Conservation (phyloP, 2,329 filamentous ascomycete species). For the Paecilomyces fulvus region DNA sequence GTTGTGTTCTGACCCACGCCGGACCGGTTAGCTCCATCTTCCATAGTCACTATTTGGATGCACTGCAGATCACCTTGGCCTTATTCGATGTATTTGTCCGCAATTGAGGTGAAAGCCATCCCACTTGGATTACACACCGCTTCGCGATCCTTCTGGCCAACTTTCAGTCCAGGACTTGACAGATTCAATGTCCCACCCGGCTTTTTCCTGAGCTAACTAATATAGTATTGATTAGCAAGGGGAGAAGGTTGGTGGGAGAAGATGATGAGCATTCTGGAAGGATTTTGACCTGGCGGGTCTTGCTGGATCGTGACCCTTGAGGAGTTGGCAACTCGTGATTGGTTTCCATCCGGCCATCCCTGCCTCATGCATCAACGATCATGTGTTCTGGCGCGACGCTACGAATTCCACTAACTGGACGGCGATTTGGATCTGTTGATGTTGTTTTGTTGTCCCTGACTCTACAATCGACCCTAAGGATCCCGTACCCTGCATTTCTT, state of each 20-base stretch:
- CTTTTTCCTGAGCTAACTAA: neutral
- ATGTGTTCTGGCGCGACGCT: neutral
- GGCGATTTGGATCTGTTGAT: neutral
- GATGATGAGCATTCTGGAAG: neutral
- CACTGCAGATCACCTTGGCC: neutral
- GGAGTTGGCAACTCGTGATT: neutral
- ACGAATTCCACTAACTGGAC: neutral
- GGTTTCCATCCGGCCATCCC: neutral
- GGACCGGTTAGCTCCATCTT: neutral
- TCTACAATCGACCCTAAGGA: neutral
- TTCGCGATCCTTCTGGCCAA: neutral
- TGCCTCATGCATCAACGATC: constrained; percentile 2
- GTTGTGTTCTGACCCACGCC: neutral
- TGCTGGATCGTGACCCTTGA: neutral
- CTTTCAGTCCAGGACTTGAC: neutral
- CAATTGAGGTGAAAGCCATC: neutral
- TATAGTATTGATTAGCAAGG: neutral
- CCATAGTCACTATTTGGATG: neutral
- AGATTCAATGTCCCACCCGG: neutral
- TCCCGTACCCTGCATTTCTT: neutral
- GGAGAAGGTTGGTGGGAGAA: neutral
- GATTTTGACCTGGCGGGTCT: neutral
- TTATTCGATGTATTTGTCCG: neutral
- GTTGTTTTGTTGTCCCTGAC: neutral
- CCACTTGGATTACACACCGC: neutral